Conservation (phyloP, 2,329 filamentous ascomycete genomes). For the Elsinoe australis region DNA sequence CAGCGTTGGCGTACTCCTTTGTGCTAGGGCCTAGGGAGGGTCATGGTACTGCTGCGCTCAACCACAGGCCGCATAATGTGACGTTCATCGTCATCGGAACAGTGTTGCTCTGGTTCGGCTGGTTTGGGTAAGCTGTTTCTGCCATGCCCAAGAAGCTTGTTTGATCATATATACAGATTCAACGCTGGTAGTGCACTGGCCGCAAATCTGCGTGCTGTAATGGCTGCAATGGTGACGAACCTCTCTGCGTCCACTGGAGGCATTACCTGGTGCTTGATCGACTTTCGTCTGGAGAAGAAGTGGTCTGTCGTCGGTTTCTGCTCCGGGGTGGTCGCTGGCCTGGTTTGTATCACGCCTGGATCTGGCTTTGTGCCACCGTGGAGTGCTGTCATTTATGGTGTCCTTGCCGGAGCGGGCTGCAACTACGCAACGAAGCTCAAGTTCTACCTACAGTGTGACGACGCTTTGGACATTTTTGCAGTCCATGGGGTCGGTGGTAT, state of each 20-base stretch:
- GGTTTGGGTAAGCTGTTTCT: conserved; percentile 58
- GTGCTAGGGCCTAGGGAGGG: conserved; percentile 53
- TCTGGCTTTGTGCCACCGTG: conserved; percentile 43
- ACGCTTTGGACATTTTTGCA: conserved; percentile 54
- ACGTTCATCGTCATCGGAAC: conserved; percentile 58
- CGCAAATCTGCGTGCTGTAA: conserved; percentile 75
- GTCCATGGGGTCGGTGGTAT: conserved; percentile 52
- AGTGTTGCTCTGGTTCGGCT: conserved; percentile 64
- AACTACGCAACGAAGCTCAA: conserved; percentile 45
- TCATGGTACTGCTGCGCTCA: conserved; percentile 42
- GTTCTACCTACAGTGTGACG: conserved; percentile 48
- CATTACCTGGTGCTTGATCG: conserved; percentile 54
- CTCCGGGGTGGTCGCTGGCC: conserved; percentile 50
- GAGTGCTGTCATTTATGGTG: conserved; percentile 50
- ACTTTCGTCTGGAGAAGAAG: conserved; percentile 65
- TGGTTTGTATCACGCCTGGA: conserved; percentile 40
- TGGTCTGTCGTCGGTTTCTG: conserved; percentile 50
- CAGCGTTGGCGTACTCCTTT: conserved; percentile 56
- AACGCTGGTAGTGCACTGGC: conserved; percentile 77
- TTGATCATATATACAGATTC: conserved; percentile 75
- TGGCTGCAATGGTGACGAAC: conserved; percentile 82
- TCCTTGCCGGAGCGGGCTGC: conserved; percentile 48
- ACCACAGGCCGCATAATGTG: conserved; percentile 54
- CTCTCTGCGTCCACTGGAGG: conserved; percentile 55
- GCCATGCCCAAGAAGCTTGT: conserved; percentile 47